Conservation (phyloP, 1,139 yeast species). For the Kodamaea derodonti region DNA sequence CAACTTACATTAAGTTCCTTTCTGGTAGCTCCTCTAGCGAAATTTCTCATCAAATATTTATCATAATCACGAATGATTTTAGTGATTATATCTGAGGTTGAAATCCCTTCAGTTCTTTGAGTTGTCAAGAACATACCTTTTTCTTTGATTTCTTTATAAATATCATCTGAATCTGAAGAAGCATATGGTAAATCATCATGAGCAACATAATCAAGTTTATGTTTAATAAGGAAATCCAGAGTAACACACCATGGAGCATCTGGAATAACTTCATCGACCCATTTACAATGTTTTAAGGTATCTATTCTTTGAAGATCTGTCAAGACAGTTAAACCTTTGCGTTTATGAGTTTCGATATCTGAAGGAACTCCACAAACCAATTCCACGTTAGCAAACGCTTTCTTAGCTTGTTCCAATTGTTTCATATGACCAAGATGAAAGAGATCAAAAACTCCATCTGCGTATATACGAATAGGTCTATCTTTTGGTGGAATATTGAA, state of each 20-base stretch:
- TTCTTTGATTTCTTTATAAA: slow-evolving; percentile 87
- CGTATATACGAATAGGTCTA: slow-evolving; percentile 86
- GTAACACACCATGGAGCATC: slow-evolving; percentile 96
- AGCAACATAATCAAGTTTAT: slow-evolving; percentile 91
- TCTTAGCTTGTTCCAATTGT: slow-evolving; percentile 89
- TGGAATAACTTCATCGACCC: slow-evolving; percentile 97
- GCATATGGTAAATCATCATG: slow-evolving; percentile 97
- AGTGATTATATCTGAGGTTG: slow-evolving; percentile 94
- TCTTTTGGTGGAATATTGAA: slow-evolving; percentile 82
- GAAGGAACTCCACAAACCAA: slow-evolving; percentile 91
- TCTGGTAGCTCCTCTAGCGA: slow-evolving; percentile 95
- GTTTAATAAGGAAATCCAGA: slow-evolving; percentile 70
- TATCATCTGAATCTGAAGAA: slow-evolving; percentile 81
- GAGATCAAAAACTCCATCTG: slow-evolving; percentile 96
- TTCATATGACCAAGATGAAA: slow-evolving; percentile 97
- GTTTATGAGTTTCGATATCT: slow-evolving; percentile 84
- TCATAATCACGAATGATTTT: slow-evolving; percentile 93
- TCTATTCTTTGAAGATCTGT: slow-evolving; percentile 86
- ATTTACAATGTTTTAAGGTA: slow-evolving; percentile 80
- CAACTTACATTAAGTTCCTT: slow-evolving; percentile 95
- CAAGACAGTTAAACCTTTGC: slow-evolving; percentile 90
- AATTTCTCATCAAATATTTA: slow-evolving; percentile 92
- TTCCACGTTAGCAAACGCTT: slow-evolving; percentile 79
- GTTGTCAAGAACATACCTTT: slow-evolving; percentile 89
- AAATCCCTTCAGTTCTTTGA: slow-evolving; percentile 93